A percentile compares a stretch with the other conserved stretches of the same genome.
Evolutionary conservation across 768 basidiomycete genomes (phyloP).

Genomic region (Lactarius indigo): DNA sequence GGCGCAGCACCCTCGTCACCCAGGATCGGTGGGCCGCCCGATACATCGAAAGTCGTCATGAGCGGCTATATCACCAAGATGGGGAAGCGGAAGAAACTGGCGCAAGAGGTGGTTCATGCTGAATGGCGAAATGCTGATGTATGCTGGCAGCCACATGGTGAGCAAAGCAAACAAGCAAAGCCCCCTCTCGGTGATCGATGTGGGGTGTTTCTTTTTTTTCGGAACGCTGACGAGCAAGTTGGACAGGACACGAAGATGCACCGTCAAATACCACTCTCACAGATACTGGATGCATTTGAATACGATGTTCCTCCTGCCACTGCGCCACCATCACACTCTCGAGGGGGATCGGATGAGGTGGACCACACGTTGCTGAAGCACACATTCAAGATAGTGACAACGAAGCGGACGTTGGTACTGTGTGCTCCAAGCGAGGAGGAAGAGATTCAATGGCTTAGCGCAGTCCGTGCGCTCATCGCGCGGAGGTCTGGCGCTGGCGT

Average conservation of each 20-base stretch:
- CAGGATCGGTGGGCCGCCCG: slow-evolving; percentile 39
- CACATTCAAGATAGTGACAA: slow-evolving; percentile 96
- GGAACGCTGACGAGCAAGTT: not conserved
- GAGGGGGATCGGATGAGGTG: slow-evolving; percentile 44
- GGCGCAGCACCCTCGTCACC: slow-evolving; percentile 42
- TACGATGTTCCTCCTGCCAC: slow-evolving; percentile 59
- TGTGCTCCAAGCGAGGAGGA: slow-evolving; percentile 97
- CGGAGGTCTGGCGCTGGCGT: slow-evolving; percentile 45
- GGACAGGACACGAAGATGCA: slow-evolving; percentile 85
- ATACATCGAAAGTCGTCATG: slow-evolving; percentile 75
- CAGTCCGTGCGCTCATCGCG: slow-evolving; percentile 86
- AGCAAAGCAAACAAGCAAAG: slow-evolving; percentile 29
- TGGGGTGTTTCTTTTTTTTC: slow-evolving; percentile 1
- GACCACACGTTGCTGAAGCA: slow-evolving; percentile 38
- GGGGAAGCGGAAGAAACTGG: slow-evolving; percentile 93
- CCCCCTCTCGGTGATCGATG: slow-evolving; percentile 8
- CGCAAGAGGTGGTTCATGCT: slow-evolving; percentile 96
- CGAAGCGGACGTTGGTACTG: slow-evolving; percentile 81
- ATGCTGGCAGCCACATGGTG: slow-evolving; percentile 95
- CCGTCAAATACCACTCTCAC: slow-evolving; percentile 76
- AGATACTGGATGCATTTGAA: slow-evolving; percentile 91
- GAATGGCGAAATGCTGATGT: slow-evolving; percentile 82
- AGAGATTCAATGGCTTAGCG: slow-evolving; percentile 97
- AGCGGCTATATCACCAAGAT: slow-evolving; percentile 96
- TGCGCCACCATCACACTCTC: slow-evolving; percentile 35